Conservation (phyloP, 176 grass and related monocot genomes). For the Avena atlantica region DNA sequence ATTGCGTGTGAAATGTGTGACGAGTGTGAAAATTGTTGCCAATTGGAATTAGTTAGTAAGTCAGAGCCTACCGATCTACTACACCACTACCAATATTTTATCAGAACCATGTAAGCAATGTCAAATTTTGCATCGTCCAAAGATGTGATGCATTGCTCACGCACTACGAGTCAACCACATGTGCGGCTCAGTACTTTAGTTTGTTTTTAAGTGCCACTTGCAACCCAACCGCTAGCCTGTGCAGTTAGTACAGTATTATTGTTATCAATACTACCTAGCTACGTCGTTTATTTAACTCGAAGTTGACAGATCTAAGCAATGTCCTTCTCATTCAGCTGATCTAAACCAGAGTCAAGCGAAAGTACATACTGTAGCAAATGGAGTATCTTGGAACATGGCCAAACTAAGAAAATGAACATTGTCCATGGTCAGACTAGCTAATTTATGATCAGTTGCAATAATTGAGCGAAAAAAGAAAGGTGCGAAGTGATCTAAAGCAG, state of each 20-base stretch:
- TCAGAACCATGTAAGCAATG: not conserved
- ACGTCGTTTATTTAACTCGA: too few relatives aligned
- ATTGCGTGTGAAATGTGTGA: not conserved
- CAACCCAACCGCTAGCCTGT: not conserved
- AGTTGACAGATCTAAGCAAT: not conserved
- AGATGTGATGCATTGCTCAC: not conserved
- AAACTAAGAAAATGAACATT: not conserved
- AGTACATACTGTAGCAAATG: not conserved
- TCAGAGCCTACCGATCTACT: not conserved
- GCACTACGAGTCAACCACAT: not conserved
- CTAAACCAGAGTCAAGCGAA: not conserved
- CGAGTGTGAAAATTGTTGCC: not conserved
- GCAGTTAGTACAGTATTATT: too few relatives aligned
- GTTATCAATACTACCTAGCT: too few relatives aligned
- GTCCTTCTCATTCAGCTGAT: too few relatives aligned
- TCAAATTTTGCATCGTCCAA: too few relatives aligned
- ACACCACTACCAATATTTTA: not conserved
- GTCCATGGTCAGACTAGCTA: not conserved
- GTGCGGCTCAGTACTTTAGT: too few relatives aligned
- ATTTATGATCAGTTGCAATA: not conserved
- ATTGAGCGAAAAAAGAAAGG: not conserved
- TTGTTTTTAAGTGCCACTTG: not conserved
- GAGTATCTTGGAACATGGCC: not conserved
- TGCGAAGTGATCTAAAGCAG: not conserved
- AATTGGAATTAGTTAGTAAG: not conserved